A percentile compares a stretch with the other conserved stretches of the same genome.
phyloP scores from a whole-genome alignment of 2,329 filamentous ascomycete genomes.

The Microcyclospora pomicola region DNA sequence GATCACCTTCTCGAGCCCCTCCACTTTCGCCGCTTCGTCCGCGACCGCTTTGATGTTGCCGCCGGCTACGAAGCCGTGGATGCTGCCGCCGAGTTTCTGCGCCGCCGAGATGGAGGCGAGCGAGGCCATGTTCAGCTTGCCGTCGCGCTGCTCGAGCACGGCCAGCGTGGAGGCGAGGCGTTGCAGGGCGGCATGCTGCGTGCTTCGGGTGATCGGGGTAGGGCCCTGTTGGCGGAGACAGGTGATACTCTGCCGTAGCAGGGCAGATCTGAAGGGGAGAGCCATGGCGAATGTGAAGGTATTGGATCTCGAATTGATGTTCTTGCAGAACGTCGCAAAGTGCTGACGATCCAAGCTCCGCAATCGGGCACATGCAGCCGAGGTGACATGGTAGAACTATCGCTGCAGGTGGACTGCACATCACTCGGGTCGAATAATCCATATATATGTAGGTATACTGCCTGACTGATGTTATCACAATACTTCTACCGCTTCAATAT shows the following conservation, averaged over 20 bases:
- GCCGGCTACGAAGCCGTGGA: conserved; percentile 82
- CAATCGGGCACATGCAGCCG: no score
- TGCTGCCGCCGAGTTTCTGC: conserved; percentile 66
- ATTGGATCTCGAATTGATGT: no score
- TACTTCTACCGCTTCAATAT: no score
- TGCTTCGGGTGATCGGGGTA: conserved; percentile 22
- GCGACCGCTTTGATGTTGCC: conserved; percentile 61
- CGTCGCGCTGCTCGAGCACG: conserved; percentile 82
- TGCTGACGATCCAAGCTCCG: no score
- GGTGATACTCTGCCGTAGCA: conserved; percentile 17
- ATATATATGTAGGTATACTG: no score
- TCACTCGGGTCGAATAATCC: no score
- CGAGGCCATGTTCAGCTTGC: conserved; percentile 69
- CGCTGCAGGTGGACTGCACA: no score
- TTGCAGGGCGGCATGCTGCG: conserved; percentile 43
- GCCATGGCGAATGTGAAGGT: not conserved
- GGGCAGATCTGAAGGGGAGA: not conserved
- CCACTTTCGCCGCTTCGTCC: conserved; percentile 73
- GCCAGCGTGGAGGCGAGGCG: conserved; percentile 77
- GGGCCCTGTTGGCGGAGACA: conserved; percentile 19
- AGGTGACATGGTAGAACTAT: no score
- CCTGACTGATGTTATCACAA: no score
- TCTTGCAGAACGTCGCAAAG: no score
- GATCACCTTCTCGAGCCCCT: conserved; percentile 83
- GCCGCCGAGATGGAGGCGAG: conserved; percentile 77